Evolutionary conservation across 306 rosid species (phyloP).

Genomic region (Cicer yamashitae): DNA sequence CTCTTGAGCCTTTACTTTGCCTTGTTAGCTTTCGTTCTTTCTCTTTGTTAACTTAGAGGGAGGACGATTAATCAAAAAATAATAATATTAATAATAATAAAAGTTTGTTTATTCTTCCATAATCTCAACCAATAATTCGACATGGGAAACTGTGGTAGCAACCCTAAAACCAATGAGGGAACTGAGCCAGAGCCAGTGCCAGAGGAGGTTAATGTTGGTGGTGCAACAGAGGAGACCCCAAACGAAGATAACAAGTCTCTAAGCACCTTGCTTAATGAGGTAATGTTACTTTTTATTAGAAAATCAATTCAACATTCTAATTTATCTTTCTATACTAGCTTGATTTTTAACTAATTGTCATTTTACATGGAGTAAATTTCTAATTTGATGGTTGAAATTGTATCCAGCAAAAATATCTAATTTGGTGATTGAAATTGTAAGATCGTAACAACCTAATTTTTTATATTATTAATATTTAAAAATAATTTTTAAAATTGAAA

Average conservation of each 20-base stretch:
- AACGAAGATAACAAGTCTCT: constrained; percentile 37
- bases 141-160: constrained; percentile 59
- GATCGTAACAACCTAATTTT: not conserved
- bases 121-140: not conserved
- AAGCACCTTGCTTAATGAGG: constrained; percentile 45
- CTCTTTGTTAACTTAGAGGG: constrained; percentile 27
- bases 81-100: too few species aligned
- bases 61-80: constrained; percentile 2
- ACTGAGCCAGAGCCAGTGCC: not conserved
- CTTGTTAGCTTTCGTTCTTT: constrained; percentile 30
- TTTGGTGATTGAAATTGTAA: not conserved
- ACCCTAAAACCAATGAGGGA: constrained; percentile 53
- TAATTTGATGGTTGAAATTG: not conserved
- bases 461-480: not conserved
- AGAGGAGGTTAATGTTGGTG: constrained; percentile 29
- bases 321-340: not conserved
- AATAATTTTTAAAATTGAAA: not conserved
- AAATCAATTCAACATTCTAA: not conserved
- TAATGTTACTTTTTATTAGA: not conserved
- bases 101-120: not conserved
- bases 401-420: not conserved
- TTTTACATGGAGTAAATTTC: not conserved
- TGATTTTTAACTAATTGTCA: not conserved
- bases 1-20: not conserved
- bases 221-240: constrained; percentile 2